Conservation (phyloP, 2,329 filamentous ascomycete genomes). For the Acrodontium crateriforme region DNA sequence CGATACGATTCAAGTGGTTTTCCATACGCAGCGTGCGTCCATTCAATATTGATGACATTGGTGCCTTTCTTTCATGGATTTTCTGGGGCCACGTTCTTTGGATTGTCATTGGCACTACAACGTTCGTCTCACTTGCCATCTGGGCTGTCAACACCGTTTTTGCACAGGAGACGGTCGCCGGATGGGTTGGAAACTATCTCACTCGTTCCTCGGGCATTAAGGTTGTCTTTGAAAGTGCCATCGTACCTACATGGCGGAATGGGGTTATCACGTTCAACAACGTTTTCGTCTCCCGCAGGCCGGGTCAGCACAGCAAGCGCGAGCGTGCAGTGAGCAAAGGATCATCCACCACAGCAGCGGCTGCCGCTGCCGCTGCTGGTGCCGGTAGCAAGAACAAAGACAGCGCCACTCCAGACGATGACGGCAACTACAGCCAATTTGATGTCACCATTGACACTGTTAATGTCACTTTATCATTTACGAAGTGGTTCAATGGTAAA, state of each 20-base stretch:
- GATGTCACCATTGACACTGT: conserved; percentile 90
- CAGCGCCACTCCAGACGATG: conserved; percentile 53
- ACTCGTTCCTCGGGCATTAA: conserved; percentile 87
- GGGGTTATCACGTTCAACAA: conserved; percentile 95
- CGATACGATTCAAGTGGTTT: conserved; percentile 93
- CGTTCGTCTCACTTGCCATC: conserved; percentile 86
- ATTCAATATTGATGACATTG: conserved; percentile 93
- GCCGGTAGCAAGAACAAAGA: conserved; percentile 32
- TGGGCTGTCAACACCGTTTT: conserved; percentile 90
- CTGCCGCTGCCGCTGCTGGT: conserved; percentile 56
- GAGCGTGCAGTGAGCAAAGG: conserved; percentile 62
- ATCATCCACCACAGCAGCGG: conserved; percentile 70
- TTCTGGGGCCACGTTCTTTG: conserved; percentile 85
- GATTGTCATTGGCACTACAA: conserved; percentile 93
- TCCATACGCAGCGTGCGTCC: conserved; percentile 87
- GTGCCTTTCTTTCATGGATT: conserved; percentile 90
- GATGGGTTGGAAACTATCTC: conserved; percentile 89
- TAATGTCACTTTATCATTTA: conserved; percentile 89
- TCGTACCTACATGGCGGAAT: conserved; percentile 89
- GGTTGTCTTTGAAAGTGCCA: conserved; percentile 92
- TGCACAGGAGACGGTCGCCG: conserved; percentile 87
- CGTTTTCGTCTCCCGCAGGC: conserved; percentile 84
- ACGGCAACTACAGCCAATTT: conserved; percentile 96
- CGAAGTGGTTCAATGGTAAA: conserved; percentile 99
- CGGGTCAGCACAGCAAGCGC: conserved; percentile 57